Percentiles rank a stretch among this genome's conserved stretches.
Conservation (phyloP, 164 flowering plant species). For the Cinnamomum micranthum region DNA sequence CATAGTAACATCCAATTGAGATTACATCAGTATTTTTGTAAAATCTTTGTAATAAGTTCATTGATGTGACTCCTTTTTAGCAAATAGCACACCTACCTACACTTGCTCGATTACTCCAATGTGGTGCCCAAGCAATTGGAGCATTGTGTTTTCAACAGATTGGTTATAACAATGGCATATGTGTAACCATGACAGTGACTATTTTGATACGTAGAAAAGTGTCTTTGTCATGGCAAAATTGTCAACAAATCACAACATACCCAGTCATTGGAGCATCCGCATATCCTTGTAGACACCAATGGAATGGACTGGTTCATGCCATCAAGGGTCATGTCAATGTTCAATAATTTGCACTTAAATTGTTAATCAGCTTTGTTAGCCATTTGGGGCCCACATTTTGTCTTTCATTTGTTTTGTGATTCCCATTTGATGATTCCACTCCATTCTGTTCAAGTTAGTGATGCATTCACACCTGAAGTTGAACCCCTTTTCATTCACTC, state of each 20-base stretch:
- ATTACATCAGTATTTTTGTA: no score
- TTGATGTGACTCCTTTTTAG: no score
- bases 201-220: no score
- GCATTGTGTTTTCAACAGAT: no score
- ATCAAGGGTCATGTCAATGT: neutral
- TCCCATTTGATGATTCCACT: neutral
- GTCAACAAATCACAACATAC: neutral
- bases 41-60: no score
- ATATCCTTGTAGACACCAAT: neutral
- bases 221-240: no score
- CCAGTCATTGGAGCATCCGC: neutral
- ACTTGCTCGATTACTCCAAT: neutral
- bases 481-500: neutral
- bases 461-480: neutral
- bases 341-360: neutral
- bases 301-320: neutral
- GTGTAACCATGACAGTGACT: no score
- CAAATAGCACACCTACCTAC: neutral
- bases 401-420: neutral
- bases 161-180: no score
- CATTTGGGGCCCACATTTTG: constrained; percentile 1
- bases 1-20: no score
- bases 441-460: neutral
- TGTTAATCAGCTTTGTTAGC: neutral
- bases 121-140: neutral